A percentile compares a stretch with the other conserved stretches of the same genome.
Conservation (phyloP, 1,284 basidiomycete genomes). For the Ustilago nuda region DNA sequence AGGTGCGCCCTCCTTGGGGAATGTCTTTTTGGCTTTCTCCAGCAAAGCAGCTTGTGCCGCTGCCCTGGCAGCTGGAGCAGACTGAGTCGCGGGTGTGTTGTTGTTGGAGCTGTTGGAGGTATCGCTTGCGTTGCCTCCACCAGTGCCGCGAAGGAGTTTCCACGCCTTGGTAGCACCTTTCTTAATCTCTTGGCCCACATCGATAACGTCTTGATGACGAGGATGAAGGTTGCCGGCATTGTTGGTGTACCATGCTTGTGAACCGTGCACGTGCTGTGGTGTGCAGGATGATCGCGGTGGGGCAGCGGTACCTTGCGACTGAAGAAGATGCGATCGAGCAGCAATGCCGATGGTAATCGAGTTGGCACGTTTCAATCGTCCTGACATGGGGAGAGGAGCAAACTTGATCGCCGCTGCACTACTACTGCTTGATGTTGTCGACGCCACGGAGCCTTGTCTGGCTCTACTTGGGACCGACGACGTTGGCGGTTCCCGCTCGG, state of each 20-base stretch:
- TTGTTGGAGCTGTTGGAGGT: conserved; percentile 9
- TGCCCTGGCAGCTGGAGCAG: background rate
- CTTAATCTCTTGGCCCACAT: conserved; percentile 57
- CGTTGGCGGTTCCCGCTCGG: conserved; percentile 16
- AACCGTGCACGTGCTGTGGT: conserved; percentile 46
- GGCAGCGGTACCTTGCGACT: conserved; percentile 56
- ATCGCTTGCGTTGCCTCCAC: conserved; percentile 24
- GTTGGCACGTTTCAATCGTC: conserved; percentile 61
- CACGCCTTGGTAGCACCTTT: conserved; percentile 57
- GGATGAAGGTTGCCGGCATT: conserved; percentile 13
- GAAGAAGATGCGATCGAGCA: conserved; percentile 61
- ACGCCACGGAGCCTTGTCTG: conserved; percentile 30
- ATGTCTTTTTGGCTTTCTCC: conserved; percentile 37
- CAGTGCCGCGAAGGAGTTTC: conserved; percentile 50
- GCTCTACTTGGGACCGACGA: conserved; percentile 8
- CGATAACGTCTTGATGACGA: conserved; percentile 47
- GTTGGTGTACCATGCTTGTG: conserved; percentile 40
- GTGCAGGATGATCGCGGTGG: conserved; percentile 27
- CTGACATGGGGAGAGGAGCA: conserved; percentile 57
- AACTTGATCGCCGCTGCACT: conserved; percentile 60
- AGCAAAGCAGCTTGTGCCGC: conserved; percentile 12
- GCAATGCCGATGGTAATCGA: conserved; percentile 66
- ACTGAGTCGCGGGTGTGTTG: background rate
- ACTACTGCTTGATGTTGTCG: conserved; percentile 38
- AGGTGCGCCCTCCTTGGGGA: conserved; percentile 49